Conservation (phyloP, 2,329 filamentous ascomycete genomes). For the Akanthomyces muscarius region DNA sequence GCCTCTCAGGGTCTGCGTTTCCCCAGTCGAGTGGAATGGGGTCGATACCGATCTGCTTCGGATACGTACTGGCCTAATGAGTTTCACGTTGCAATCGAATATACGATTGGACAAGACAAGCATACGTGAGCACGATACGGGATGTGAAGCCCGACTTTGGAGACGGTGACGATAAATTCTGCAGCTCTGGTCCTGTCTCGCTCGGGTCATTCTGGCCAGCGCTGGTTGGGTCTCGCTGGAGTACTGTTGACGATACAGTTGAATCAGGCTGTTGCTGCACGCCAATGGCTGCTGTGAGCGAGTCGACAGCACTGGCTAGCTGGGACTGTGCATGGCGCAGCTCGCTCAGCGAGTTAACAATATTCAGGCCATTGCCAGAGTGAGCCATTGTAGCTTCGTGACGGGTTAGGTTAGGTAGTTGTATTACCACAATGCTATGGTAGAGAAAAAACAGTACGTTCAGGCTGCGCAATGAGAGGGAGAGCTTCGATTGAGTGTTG, state of each 20-base stretch:
- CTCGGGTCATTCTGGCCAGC: neutral
- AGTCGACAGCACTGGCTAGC: constrained; percentile 38
- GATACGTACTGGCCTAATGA: constrained; percentile 62
- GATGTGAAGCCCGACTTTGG: constrained; percentile 47
- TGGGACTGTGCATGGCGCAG: constrained; percentile 41
- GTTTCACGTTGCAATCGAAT: neutral
- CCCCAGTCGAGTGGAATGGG: constrained; percentile 90
- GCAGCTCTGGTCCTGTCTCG: constrained; percentile 17
- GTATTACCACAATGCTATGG: neutral
- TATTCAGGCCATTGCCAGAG: neutral
- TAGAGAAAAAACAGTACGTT: neutral
- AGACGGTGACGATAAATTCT: constrained; percentile 28
- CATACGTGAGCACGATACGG: constrained; percentile 52
- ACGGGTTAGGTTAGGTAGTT: neutral
- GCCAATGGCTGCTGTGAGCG: constrained; percentile 32
- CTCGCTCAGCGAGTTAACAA: constrained; percentile 31
- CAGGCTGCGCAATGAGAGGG: neutral
- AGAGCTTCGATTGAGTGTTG: neutral
- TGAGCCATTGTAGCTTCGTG: constrained; percentile 14
- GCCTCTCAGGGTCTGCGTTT: constrained; percentile 64
- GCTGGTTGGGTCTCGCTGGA: neutral
- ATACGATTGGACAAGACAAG: neutral
- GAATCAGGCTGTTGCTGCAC: neutral
- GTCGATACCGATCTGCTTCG: constrained; percentile 89
- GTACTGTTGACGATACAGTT: neutral